These are phyloP conservation scores for Thalassiosira mediterranea DNA, from an alignment of 352 stramenopile genomes.

Conservation along the genomic window DNA sequence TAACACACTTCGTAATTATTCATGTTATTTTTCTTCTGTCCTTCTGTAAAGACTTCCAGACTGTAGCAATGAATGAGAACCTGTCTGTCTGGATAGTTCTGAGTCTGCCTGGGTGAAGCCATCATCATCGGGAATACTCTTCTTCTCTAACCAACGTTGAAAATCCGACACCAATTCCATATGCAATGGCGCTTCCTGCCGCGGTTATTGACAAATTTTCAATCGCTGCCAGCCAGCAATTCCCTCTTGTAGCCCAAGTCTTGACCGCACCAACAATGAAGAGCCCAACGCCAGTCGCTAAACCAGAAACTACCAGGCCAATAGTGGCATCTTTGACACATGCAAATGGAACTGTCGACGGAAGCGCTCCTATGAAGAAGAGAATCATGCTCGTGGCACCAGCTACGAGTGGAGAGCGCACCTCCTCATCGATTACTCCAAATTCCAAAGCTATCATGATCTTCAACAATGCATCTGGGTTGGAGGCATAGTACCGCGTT, in stretches of 20 bases:
- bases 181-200: constrained; percentile 61
- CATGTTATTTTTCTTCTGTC: no score
- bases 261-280: constrained; percentile 70
- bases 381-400: constrained; percentile 36
- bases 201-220: constrained; percentile 74
- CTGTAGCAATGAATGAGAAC: background rate
- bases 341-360: constrained; percentile 66
- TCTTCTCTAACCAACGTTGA: constrained; percentile 41
- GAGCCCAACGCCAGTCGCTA: constrained; percentile 43
- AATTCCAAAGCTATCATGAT: constrained; percentile 78
- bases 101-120: no score
- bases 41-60: no score
- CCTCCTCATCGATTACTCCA: constrained; percentile 72
- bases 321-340: constrained; percentile 29
- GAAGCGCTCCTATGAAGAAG: constrained; percentile 59
- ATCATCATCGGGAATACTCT: background rate
- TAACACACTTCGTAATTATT: no score
- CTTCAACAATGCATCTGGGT: constrained; percentile 72
- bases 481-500: constrained; percentile 53
- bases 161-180: constrained; percentile 59
- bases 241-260: constrained; percentile 68
- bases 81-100: background rate
- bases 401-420: constrained; percentile 57
- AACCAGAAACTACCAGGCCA: constrained; percentile 49
- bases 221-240: constrained; percentile 50